These are phyloP conservation scores for Corymbia citriodora DNA, from an alignment of 441 rosid genomes.

Conservation along the genomic window DNA sequence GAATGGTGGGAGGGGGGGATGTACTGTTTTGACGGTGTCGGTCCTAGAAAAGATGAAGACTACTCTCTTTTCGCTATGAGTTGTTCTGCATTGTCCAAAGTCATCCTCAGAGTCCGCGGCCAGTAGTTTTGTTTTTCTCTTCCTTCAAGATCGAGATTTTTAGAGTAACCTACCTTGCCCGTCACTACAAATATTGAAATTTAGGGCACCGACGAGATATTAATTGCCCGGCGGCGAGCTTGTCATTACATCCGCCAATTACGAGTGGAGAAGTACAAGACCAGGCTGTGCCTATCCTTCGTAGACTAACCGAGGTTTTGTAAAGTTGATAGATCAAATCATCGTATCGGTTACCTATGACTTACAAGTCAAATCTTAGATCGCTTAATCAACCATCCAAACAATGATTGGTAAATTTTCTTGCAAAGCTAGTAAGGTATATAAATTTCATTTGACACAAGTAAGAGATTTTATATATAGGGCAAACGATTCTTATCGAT, in stretches of 20 bases:
- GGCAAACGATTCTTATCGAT: not conserved
- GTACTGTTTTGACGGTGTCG: not conserved
- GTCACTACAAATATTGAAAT: not conserved
- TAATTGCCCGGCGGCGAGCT: not conserved
- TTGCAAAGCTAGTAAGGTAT: not conserved
- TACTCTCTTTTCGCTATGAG: not conserved
- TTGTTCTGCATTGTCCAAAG: not conserved
- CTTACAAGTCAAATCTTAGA: not conserved
- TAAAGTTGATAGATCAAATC: not conserved
- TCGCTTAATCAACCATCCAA: rapidly evolving
- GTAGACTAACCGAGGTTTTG: not conserved
- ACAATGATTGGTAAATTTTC: not conserved
- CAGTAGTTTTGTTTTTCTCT: not conserved
- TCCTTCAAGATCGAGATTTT: not conserved
- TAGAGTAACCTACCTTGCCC: not conserved
- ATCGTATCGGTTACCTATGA: too few species aligned
- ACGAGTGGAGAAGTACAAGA: not conserved
- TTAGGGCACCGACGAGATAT: not conserved
- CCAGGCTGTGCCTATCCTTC: not conserved
- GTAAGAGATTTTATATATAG: not conserved
- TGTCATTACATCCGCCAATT: not conserved
- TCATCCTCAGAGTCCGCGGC: not conserved
- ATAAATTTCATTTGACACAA: not conserved
- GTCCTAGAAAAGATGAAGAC: not conserved
- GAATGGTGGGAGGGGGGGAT: not conserved